Conservation (phyloP, 2,329 filamentous ascomycete species). For the Scedosporium minutisporum region DNA sequence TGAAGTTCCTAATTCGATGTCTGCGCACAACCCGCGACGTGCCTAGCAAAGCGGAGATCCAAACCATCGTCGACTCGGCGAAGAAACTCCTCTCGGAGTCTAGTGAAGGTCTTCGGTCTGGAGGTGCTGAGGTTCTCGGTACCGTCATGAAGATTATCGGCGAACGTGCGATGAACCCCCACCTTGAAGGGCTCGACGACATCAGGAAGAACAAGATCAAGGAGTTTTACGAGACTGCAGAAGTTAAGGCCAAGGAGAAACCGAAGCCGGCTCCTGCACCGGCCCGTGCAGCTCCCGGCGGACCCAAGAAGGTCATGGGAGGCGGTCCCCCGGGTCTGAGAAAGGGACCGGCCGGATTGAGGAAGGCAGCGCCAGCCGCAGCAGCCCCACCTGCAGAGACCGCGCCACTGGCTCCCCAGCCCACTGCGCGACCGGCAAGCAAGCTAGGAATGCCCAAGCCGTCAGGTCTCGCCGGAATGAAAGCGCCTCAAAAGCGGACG, state of each 20-base stretch:
- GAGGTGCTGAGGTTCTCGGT: conserved; percentile 84
- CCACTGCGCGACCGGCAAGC: conserved; percentile 42
- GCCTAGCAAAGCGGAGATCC: conserved; percentile 74
- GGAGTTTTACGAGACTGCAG: conserved; percentile 66
- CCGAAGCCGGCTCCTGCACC: conserved; percentile 69
- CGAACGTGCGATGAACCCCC: conserved; percentile 87
- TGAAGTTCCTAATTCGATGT: conserved; percentile 86
- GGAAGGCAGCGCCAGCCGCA: conserved; percentile 33
- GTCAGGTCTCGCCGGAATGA: conserved; percentile 44
- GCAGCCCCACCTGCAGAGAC: conserved; percentile 33
- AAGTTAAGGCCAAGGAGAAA: conserved; percentile 49
- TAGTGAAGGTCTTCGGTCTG: conserved; percentile 73
- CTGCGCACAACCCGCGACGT: conserved; percentile 75
- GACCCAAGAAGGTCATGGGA: conserved; percentile 35
- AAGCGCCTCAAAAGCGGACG: conserved; percentile 50
- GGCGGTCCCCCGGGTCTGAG: conserved; percentile 21
- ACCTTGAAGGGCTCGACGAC: conserved; percentile 86
- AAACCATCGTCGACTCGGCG: conserved; percentile 72
- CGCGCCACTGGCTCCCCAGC: conserved; percentile 47
- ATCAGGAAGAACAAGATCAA: conserved; percentile 94
- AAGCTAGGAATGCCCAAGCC: conserved; percentile 49
- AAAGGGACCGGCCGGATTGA: conserved; percentile 29
- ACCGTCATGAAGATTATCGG: conserved; percentile 98
- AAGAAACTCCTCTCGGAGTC: conserved; percentile 89
- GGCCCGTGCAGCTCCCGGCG: conserved; percentile 38